Conservation (phyloP, 2,329 filamentous ascomycete species). For the Cordyceps farinosa region DNA sequence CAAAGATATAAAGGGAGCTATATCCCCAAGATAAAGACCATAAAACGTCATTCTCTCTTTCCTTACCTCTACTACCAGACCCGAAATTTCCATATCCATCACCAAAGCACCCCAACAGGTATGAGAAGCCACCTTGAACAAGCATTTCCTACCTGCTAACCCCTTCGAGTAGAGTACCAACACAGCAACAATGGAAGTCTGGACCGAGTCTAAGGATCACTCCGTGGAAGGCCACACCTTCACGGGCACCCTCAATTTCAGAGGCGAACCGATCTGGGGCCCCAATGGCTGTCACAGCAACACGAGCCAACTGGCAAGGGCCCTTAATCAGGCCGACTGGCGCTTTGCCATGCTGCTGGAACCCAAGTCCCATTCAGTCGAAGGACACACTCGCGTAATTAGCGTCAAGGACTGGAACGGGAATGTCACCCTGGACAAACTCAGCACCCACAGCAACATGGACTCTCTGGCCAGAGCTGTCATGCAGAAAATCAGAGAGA, state of each 20-base stretch:
- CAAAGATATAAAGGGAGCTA: neutral
- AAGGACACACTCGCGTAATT: neutral
- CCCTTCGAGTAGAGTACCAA: neutral
- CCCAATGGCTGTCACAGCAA: neutral
- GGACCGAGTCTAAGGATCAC: neutral
- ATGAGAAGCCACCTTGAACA: neutral
- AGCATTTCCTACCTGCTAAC: neutral
- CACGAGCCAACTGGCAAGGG: neutral
- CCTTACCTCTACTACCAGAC: neutral
- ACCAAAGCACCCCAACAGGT: neutral
- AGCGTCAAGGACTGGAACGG: conserved; percentile 1
- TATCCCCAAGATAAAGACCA: neutral
- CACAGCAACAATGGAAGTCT: neutral
- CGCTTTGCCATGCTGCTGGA: neutral
- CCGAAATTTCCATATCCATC: neutral
- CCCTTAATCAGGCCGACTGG: neutral
- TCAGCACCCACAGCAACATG: neutral
- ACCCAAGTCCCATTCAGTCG: neutral
- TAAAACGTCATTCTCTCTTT: neutral
- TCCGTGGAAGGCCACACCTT: neutral
- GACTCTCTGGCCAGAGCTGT: neutral
- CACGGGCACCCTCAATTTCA: neutral
- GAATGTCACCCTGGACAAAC: neutral
- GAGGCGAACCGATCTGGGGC: neutral
- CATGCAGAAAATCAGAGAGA: neutral